These are phyloP conservation scores for Sedum album DNA, from an alignment of 164 flowering plant genomes.

Conservation along the genomic window DNA sequence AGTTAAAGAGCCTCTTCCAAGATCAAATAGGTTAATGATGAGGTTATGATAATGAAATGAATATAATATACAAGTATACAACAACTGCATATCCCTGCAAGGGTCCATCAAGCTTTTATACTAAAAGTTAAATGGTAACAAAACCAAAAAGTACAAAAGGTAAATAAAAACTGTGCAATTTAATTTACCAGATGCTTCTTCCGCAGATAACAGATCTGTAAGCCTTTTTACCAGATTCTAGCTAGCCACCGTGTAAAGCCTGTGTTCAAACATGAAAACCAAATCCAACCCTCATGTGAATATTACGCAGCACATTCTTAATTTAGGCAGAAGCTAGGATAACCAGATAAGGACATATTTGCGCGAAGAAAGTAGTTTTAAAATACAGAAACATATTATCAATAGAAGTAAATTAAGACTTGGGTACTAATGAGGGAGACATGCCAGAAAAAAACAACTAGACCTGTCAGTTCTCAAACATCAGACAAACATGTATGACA, in stretches of 20 bases:
- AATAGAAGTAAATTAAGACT: neutral
- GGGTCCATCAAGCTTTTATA: too few relatives aligned
- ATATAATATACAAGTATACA: slow-evolving; percentile 1
- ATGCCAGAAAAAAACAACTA: neutral
- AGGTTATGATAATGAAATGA: neutral
- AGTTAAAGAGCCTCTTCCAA: neutral
- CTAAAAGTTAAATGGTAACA: neutral
- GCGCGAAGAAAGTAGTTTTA: neutral
- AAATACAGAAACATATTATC: neutral
- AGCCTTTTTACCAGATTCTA: neutral
- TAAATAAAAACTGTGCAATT: neutral
- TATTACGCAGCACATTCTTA: neutral
- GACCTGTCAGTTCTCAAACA: neutral
- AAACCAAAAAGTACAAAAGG: too few relatives aligned
- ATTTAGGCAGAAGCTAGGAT: neutral
- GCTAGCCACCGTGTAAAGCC: neutral
- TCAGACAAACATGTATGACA: neutral
- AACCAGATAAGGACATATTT: neutral
- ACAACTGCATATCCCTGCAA: too few relatives aligned
- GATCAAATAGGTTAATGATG: slow-evolving; percentile 2
- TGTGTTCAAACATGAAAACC: neutral
- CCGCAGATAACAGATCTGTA: neutral
- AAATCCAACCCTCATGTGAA: neutral
- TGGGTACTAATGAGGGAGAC: neutral
- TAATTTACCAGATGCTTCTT: neutral